These are phyloP conservation scores for Ogataea chonburiensis DNA, from an alignment of 805 yeast genomes.

Conservation along the genomic window DNA sequence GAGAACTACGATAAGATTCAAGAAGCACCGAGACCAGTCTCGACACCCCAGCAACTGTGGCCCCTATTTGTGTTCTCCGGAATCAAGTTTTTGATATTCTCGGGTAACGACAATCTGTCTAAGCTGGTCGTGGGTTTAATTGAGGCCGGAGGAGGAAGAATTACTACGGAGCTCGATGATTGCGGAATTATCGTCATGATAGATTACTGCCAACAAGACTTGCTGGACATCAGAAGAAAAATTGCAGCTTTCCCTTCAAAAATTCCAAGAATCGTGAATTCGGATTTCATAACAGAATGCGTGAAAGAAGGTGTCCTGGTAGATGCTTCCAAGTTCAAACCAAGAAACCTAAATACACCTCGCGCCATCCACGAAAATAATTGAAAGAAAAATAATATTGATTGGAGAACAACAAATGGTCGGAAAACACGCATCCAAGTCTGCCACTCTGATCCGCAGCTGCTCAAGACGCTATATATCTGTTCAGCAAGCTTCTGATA, in stretches of 20 bases:
- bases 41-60: slow-evolving; percentile 2
- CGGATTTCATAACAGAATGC: slow-evolving; percentile 35
- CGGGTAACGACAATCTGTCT: slow-evolving; percentile 11
- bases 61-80: slow-evolving; percentile 32
- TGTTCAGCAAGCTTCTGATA: slow-evolving; percentile 20
- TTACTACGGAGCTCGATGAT: slow-evolving; percentile 28
- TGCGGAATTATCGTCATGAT: slow-evolving; percentile 41
- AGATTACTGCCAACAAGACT: slow-evolving; percentile 7
- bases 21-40: neutral
- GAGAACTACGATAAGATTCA: neutral
- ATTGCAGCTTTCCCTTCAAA: slow-evolving; percentile 12
- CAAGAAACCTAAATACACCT: slow-evolving; percentile 3
- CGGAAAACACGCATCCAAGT: slow-evolving; percentile 1
- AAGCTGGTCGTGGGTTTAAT: slow-evolving; percentile 28
- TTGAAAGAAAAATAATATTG: slow-evolving; percentile 2
- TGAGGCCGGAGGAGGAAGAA: slow-evolving; percentile 45
- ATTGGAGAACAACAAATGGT: slow-evolving; percentile 10
- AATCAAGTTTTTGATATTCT: slow-evolving; percentile 35
- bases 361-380: slow-evolving; percentile 4
- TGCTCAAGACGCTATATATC: slow-evolving; percentile 13
- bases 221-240: neutral
- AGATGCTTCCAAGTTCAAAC: slow-evolving; percentile 15
- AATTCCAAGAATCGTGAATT: slow-evolving; percentile 39
- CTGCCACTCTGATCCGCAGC: neutral
- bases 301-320: slow-evolving; percentile 23